These are phyloP conservation scores for Calophaca sinica DNA, from an alignment of 306 rosid species.

Conservation along the genomic window DNA sequence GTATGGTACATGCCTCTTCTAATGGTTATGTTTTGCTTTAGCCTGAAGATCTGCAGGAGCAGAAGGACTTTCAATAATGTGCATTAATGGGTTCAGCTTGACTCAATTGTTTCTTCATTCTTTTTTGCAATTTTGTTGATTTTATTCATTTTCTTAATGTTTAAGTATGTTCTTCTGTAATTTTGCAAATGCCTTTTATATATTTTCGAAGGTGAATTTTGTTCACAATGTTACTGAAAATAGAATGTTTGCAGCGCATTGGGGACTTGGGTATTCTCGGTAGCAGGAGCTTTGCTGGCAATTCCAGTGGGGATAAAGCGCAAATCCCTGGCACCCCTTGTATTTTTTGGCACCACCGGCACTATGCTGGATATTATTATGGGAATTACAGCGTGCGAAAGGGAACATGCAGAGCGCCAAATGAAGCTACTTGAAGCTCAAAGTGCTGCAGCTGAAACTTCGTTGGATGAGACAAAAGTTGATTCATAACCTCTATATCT, in stretches of 20 bases:
- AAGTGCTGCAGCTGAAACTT: constrained; percentile 55
- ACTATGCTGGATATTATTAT: constrained; percentile 93
- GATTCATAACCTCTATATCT: constrained; percentile 52
- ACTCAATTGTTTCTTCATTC: constrained; percentile 1
- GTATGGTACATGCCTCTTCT: too few species aligned
- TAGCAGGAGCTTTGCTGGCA: constrained; percentile 90
- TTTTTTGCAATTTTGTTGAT: background rate
- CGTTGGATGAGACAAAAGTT: constrained; percentile 44
- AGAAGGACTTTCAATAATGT: background rate
- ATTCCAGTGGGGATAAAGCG: constrained; percentile 95
- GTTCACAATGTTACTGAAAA: constrained; percentile 36
- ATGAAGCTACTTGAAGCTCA: constrained; percentile 79
- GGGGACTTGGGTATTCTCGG: constrained; percentile 97
- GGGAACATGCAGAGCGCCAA: constrained; percentile 94
- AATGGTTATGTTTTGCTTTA: background rate
- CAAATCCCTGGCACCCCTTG: constrained; percentile 89
- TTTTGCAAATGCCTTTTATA: background rate
- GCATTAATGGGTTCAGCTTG: background rate
- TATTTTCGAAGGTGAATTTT: constrained; percentile 16
- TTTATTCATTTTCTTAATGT: background rate
- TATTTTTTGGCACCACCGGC: constrained; percentile 95
- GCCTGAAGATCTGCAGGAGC: background rate
- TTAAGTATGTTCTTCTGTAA: background rate
- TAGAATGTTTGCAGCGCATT: constrained; percentile 65
- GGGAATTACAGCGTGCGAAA: constrained; percentile 83